A percentile compares a stretch with the other conserved stretches of the same genome.
These are phyloP conservation scores for Linum trigynum DNA, from an alignment of 345 rosid species.

Conservation along the genomic window DNA sequence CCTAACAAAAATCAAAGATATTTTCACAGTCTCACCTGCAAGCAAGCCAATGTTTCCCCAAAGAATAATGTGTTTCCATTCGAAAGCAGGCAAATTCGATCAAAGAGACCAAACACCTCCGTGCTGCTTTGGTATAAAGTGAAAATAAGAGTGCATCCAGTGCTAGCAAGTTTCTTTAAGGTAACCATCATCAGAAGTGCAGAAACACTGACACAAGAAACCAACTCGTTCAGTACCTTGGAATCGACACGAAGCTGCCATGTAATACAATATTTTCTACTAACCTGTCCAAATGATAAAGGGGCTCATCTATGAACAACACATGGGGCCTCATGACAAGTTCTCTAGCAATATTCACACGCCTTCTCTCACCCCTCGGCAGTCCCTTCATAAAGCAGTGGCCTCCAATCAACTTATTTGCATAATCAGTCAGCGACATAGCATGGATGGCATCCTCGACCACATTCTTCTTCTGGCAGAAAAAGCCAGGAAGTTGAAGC, in stretches of 20 bases:
- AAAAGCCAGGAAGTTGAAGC: conserved; percentile 95
- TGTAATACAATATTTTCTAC: background rate
- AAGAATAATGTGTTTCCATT: conserved; percentile 95
- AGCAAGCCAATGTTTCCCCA: conserved; percentile 95
- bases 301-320: conserved; percentile 92
- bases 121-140: conserved; percentile 93
- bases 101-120: conserved; percentile 98
- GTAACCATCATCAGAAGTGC: conserved; percentile 99
- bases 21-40: conserved; percentile 49
- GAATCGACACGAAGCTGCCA: too few relatives aligned
- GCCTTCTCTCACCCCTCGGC: conserved; percentile 88
- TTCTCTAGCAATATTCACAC: conserved; percentile 92
- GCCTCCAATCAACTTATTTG: conserved; percentile 91
- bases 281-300: conserved; percentile 93
- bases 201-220: conserved; percentile 54
- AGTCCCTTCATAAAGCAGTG: conserved; percentile 97
- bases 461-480: conserved; percentile 75
- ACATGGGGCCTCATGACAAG: conserved; percentile 94
- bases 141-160: conserved; percentile 89
- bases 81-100: conserved; percentile 91
- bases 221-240: background rate
- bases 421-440: conserved; percentile 87
- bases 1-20: too few relatives aligned
- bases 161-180: conserved; percentile 88
- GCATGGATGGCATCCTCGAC: conserved; percentile 99